Percentiles rank a stretch among this genome's conserved stretches.
Conservation (phyloP, 2,329 filamentous ascomycete species). For the Hymenoscyphus fraxineus region DNA sequence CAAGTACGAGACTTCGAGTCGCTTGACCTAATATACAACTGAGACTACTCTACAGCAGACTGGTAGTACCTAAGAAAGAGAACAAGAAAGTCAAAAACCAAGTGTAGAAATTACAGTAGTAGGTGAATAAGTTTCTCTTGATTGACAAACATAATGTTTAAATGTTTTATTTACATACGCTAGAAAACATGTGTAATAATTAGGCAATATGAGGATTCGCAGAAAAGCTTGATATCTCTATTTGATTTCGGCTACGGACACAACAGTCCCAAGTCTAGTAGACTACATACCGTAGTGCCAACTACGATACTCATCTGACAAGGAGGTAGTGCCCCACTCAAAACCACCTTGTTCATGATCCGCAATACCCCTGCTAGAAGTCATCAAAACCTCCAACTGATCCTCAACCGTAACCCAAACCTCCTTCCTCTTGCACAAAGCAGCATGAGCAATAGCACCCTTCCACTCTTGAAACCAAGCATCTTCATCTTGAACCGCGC, state of each 20-base stretch:
- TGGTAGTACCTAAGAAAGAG: too few relatives aligned
- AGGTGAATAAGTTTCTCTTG: too few relatives aligned
- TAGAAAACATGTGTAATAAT: too few relatives aligned
- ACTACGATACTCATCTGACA: neutral
- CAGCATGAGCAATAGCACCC: conserved; percentile 42
- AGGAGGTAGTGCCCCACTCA: conserved; percentile 5
- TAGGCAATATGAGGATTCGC: too few relatives aligned
- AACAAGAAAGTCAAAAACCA: too few relatives aligned
- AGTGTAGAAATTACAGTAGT: too few relatives aligned
- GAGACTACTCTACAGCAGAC: too few relatives aligned
- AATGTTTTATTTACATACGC: too few relatives aligned
- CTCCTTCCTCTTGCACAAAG: conserved; percentile 27
- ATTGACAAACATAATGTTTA: too few relatives aligned
- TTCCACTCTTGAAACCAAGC: conserved; percentile 53
- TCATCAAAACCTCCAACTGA: conserved; percentile 32
- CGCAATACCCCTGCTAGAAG: conserved; percentile 20
- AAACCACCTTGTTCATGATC: conserved; percentile 6
- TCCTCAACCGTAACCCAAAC: conserved; percentile 34
- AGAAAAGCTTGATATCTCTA: too few relatives aligned
- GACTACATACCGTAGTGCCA: neutral
- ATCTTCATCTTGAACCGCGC: conserved; percentile 53
- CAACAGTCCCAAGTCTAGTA: neutral
- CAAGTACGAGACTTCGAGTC: too few relatives aligned
- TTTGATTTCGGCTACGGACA: neutral
- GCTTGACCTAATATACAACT: too few relatives aligned